phyloP scores from a whole-genome alignment of 1,284 basidiomycete species.

The Leccinum insolens region DNA sequence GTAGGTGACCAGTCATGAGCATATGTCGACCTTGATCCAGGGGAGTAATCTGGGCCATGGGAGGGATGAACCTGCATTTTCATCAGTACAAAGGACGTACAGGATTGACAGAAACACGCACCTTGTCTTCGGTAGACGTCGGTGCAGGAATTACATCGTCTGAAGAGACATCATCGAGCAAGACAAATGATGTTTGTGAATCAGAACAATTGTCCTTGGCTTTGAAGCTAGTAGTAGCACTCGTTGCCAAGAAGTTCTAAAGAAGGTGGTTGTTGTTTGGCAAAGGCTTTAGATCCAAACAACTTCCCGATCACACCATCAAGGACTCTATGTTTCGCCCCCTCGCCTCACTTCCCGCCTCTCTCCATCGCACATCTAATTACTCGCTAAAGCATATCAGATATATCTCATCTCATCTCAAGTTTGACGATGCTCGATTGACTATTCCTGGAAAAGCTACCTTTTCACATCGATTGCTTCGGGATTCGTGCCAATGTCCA shows the following conservation, averaged over 20 bases:
- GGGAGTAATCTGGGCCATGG: conserved; percentile 40
- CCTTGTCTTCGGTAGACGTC: conserved; percentile 5
- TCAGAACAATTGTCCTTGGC: conserved; percentile 25
- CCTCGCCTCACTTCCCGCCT: neutral
- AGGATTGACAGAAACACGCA: neutral
- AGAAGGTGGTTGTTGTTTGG: conserved; percentile 24
- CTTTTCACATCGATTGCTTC: conserved; percentile 54
- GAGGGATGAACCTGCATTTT: conserved; percentile 45
- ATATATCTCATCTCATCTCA: conserved; percentile 12
- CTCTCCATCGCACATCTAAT: neutral
- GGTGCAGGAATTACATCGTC: neutral
- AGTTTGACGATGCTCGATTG: conserved; percentile 18
- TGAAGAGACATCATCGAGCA: conserved; percentile 21
- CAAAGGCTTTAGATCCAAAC: conserved; percentile 34
- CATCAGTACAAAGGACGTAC: conserved; percentile 5
- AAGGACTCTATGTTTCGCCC: conserved; percentile 16
- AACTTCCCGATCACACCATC: conserved; percentile 11
- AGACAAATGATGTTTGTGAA: conserved; percentile 33
- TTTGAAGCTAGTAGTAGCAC: neutral
- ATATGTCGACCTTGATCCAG: conserved; percentile 52
- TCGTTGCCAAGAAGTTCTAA: neutral
- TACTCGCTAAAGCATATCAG: conserved; percentile 3
- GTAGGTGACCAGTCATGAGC: conserved; percentile 74
- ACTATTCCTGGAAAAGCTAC: conserved; percentile 39
- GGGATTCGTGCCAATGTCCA: conserved; percentile 48